Evolutionary conservation across 108 stramenopile genomes (phyloP).

Genomic region (Fragilariopsis cylindrus): DNA sequence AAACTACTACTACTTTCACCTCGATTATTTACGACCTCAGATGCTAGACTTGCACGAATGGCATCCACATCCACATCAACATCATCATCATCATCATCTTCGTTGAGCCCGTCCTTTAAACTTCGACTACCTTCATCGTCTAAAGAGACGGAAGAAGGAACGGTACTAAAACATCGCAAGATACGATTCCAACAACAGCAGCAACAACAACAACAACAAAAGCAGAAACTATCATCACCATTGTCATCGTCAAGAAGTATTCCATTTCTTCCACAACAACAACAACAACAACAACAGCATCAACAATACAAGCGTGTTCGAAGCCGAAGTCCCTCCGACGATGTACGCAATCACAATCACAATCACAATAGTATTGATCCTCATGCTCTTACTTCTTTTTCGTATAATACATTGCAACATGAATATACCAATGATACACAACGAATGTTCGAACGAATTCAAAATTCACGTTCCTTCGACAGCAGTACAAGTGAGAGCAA

Average conservation of each 20-base stretch:
- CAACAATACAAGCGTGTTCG: not conserved
- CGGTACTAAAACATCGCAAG: too few relatives aligned
- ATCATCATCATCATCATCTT: not conserved
- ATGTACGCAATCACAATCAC: not conserved
- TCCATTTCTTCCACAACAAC: not conserved
- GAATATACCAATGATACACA: not conserved
- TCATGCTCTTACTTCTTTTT: not conserved
- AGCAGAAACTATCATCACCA: not conserved
- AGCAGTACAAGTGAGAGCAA: too few relatives aligned
- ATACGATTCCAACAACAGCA: not conserved
- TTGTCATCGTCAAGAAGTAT: too few relatives aligned
- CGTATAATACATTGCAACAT: not conserved
- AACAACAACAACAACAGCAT: not conserved
- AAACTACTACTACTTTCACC: not conserved
- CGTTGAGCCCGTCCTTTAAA: too few relatives aligned
- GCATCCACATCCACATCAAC: not conserved
- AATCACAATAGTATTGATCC: not conserved
- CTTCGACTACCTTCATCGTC: too few relatives aligned
- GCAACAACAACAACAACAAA: not conserved
- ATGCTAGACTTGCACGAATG: not conserved
- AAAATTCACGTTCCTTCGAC: not conserved
- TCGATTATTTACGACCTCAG: not conserved
- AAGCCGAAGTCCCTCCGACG: too few relatives aligned
- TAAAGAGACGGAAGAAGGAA: too few relatives aligned
- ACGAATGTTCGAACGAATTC: constrained; percentile 6